Conservation (phyloP, 2,329 filamentous ascomycete genomes). For the Emmonsia crescens region DNA sequence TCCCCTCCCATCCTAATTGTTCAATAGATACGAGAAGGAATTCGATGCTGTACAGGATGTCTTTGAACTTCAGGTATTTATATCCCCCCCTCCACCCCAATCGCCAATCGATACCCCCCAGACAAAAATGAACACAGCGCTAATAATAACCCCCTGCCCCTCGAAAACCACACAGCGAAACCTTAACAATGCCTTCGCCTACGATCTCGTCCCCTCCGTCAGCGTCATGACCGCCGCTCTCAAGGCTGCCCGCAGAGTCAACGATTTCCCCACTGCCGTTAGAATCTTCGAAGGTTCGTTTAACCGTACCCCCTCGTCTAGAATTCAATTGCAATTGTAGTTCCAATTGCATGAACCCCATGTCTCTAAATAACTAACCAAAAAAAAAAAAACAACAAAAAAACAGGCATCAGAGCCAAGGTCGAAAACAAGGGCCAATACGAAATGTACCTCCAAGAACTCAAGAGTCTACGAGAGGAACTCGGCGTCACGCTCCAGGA, state of each 20-base stretch:
- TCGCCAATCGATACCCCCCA: constrained; percentile 8
- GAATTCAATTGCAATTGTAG: neutral
- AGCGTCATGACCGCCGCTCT: constrained; percentile 84
- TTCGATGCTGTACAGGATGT: constrained; percentile 96
- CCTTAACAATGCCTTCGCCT: constrained; percentile 99
- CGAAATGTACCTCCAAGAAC: constrained; percentile 85
- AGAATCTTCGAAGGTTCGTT: constrained; percentile 91
- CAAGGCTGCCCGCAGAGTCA: constrained; percentile 87
- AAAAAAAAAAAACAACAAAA: neutral
- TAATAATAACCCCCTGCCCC: constrained; percentile 1
- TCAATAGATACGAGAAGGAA: constrained; percentile 89
- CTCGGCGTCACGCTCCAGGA: constrained; percentile 86
- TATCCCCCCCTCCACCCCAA: constrained; percentile 10
- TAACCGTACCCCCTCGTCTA: neutral
- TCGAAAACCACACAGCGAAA: constrained; percentile 52
- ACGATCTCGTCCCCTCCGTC: constrained; percentile 95
- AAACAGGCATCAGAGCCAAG: constrained; percentile 90
- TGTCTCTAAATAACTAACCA: neutral
- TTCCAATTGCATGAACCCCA: neutral
- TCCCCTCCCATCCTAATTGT: constrained; percentile 22
- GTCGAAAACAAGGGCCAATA: constrained; percentile 98
- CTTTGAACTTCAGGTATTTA: constrained; percentile 91
- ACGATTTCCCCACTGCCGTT: constrained; percentile 96
- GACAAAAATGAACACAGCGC: neutral
- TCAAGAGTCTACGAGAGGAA: constrained; percentile 86